Evolutionary conservation across 192 early-diverging fungal species (phyloP), one percentile per base, ranked within the genome.

Genomic region (Backusella circina): DNA sequence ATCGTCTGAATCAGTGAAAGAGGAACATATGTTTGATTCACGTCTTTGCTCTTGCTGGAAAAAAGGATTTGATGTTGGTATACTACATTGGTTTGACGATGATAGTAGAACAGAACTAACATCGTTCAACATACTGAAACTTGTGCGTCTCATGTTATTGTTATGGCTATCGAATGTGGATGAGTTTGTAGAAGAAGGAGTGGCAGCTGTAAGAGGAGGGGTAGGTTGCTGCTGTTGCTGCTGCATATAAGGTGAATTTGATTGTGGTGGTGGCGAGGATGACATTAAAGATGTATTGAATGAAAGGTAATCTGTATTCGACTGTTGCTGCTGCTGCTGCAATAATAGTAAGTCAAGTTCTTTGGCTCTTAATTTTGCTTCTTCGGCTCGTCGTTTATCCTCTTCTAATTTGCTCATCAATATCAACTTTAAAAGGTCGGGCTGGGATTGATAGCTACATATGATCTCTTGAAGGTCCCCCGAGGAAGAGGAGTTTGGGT

Each of bases 341-440:
- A 68, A 13, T 38, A 37, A 33, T 13, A 37, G n/a, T 10, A 37
- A 33, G n/a, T 68, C 33, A 13, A 37, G 67, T 26, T 35, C 32
- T 36, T 68, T 78, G 33, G 80, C 82, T 67, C 82, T 75, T 70
- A 88, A 76, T 65, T 84, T 82, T 10, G 87, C 87, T 77, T 88
- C 87, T 67, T 88, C 87, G 6, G 85, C 80, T 50, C 81, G 80
- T 51, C 87, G 84, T 47, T 85, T 81, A 64, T 88, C 87, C 65
- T 88, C 87, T 64, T 88, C 87, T 12, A 85, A 82, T 78, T 86
- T 88, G 41, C 84, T 83, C 5, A 79, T 67, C 37, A 88, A 73
- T 68, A 88, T 88, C 30, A 88, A 28, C 50, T 85, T 85, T 1
- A 88, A 70, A 15, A 88, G 77, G 30, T 88, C 87, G 6, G 87